A percentile compares a stretch with the other conserved stretches of the same genome.
phyloP scores from a whole-genome alignment of 2,329 filamentous ascomycete genomes.

The Phyllosticta citribraziliensis region DNA sequence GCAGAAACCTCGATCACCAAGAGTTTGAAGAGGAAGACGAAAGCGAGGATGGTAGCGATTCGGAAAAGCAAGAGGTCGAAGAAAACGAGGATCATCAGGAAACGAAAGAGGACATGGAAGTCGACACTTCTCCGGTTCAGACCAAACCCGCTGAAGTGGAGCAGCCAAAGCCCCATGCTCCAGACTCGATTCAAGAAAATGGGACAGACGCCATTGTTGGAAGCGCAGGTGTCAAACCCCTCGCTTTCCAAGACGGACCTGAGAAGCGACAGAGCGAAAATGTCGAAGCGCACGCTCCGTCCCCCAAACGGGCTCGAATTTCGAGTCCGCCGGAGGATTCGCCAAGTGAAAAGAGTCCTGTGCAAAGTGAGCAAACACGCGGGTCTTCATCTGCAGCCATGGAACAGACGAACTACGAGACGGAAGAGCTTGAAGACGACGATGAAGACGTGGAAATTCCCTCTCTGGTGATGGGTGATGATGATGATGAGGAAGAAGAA shows the following conservation, averaged over 20 bases:
- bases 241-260: background rate
- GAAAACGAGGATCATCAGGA: background rate
- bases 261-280: slow-evolving; percentile 6
- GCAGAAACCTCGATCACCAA: background rate
- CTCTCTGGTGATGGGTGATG: slow-evolving; percentile 4
- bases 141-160: background rate
- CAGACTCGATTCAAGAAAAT: background rate
- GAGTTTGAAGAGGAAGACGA: slow-evolving; percentile 17
- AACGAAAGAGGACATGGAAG: slow-evolving; percentile 1
- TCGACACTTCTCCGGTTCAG: background rate
- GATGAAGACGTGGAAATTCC: slow-evolving; percentile 8
- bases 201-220: background rate
- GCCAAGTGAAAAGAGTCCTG: background rate
- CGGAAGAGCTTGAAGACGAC: slow-evolving; percentile 3
- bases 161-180: background rate
- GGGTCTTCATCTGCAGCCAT: background rate
- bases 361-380: background rate
- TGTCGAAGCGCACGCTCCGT: background rate
- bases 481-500: background rate
- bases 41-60: slow-evolving; percentile 16
- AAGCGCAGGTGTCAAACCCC: background rate
- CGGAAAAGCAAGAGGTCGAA: slow-evolving; percentile 14
- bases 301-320: slow-evolving; percentile 3
- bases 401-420: background rate
- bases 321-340: background rate